Conservation (phyloP, 176 grass and related monocot genomes). For the Zoysia pacifica region DNA sequence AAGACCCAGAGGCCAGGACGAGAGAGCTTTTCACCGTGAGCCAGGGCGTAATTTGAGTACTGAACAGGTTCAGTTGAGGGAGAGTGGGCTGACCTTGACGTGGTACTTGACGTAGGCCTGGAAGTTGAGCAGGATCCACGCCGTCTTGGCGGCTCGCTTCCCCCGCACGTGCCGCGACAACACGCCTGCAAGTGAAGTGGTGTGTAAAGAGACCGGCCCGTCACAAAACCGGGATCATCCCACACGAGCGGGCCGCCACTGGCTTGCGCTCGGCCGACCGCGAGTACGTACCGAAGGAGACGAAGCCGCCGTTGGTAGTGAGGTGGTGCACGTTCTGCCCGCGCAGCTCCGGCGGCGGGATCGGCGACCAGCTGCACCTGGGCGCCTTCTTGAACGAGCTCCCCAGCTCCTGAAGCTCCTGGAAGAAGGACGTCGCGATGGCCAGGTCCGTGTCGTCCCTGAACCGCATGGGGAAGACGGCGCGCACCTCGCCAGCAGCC, state of each 20-base stretch:
- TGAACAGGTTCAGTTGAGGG: no score
- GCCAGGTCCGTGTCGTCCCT: slow-evolving; percentile 79
- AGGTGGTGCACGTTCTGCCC: slow-evolving; percentile 70
- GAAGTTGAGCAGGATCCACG: slow-evolving; percentile 86
- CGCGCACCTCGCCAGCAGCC: slow-evolving; percentile 54
- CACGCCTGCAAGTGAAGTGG: slow-evolving; percentile 49
- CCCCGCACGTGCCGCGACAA: slow-evolving; percentile 53
- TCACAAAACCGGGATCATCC: neutral
- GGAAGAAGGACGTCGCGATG: slow-evolving; percentile 70
- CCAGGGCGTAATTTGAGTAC: neutral
- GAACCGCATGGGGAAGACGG: slow-evolving; percentile 87
- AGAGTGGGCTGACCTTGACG: slow-evolving; percentile 57
- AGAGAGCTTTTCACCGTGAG: slow-evolving; percentile 7
- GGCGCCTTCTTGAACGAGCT: slow-evolving; percentile 51
- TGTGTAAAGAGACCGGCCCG: neutral
- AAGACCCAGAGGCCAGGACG: neutral
- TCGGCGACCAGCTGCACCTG: slow-evolving; percentile 79
- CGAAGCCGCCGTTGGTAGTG: slow-evolving; percentile 91
- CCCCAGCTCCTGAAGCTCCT: slow-evolving; percentile 73
- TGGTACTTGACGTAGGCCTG: slow-evolving; percentile 77
- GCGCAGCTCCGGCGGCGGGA: slow-evolving; percentile 80
- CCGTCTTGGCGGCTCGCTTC: slow-evolving; percentile 58
- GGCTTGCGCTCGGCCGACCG: neutral
- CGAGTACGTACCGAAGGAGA: slow-evolving; percentile 62
- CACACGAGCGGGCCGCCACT: neutral